phyloP scores from a whole-genome alignment of 2,329 filamentous ascomycete species.

The Pyricularia pennisetigena region DNA sequence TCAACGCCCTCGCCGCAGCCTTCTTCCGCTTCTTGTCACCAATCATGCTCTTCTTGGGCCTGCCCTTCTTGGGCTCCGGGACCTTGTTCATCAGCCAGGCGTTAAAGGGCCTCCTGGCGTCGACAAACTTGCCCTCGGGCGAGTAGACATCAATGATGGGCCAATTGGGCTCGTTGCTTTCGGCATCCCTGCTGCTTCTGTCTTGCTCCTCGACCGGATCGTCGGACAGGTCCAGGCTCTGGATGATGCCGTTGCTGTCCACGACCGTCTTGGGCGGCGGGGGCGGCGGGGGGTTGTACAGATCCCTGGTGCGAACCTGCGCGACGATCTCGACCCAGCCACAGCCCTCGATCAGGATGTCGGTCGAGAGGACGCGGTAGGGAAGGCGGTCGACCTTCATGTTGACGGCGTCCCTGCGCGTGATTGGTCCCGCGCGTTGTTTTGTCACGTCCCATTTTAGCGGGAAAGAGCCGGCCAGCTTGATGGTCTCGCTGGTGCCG shows the following conservation, averaged over 20 bases:
- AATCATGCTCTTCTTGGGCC: conserved; percentile 13
- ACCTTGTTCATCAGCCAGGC: conserved; percentile 57
- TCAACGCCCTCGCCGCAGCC: not conserved
- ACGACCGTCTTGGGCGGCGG: conserved; percentile 13
- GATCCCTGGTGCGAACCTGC: conserved; percentile 59
- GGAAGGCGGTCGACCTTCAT: conserved; percentile 60
- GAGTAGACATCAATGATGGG: conserved; percentile 77
- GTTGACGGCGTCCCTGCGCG: conserved; percentile 49
- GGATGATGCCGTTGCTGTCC: conserved; percentile 12
- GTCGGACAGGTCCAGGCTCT: conserved; percentile 18
- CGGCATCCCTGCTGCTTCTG: conserved; percentile 5
- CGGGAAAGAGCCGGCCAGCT: conserved; percentile 63
- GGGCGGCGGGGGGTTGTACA: conserved; percentile 15
- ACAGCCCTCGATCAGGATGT: conserved; percentile 83
- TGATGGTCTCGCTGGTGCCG: conserved; percentile 46
- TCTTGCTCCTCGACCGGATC: conserved; percentile 10
- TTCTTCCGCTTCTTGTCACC: conserved; percentile 15
- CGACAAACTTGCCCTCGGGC: conserved; percentile 75
- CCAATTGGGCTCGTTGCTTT: conserved; percentile 31
- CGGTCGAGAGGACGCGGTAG: conserved; percentile 69
- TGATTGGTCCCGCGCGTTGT: conserved; percentile 63
- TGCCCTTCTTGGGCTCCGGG: conserved; percentile 13
- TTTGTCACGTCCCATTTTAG: conserved; percentile 79
- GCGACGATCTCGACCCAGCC: conserved; percentile 87
- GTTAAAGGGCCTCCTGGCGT: conserved; percentile 56